phyloP scores from a whole-genome alignment of 495 filamentous ascomycete genomes.

The Tuber melanosporum region DNA sequence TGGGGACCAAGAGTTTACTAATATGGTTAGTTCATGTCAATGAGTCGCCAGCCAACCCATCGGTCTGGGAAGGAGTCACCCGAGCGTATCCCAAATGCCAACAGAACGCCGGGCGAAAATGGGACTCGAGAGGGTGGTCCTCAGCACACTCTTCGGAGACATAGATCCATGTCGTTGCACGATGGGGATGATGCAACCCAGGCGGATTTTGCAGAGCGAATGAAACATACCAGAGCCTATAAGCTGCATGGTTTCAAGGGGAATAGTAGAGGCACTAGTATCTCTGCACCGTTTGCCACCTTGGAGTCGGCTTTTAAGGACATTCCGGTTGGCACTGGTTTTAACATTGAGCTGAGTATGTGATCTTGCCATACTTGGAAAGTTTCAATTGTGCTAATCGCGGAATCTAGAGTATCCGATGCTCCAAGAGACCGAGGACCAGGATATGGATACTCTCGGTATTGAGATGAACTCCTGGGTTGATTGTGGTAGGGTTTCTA shows the following conservation, averaged over 20 bases:
- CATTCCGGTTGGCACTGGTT: slow-evolving; percentile 72
- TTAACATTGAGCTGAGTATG: slow-evolving; percentile 95
- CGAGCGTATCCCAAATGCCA: slow-evolving; percentile 36
- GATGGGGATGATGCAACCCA: slow-evolving; percentile 42
- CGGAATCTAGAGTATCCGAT: slow-evolving; percentile 73
- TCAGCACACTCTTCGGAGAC: slow-evolving; percentile 34
- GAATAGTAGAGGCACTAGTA: slow-evolving; percentile 85
- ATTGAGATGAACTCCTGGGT: slow-evolving; percentile 97
- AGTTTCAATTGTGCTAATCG: background rate
- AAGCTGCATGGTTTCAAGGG: slow-evolving; percentile 92
- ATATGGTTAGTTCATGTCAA: slow-evolving; percentile 42
- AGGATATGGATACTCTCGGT: slow-evolving; percentile 96
- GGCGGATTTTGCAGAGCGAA: slow-evolving; percentile 72
- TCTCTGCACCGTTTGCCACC: slow-evolving; percentile 91
- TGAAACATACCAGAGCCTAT: slow-evolving; percentile 95
- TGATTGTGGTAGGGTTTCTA: slow-evolving; percentile 53
- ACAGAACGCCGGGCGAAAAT: slow-evolving; percentile 4
- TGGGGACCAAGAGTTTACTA: slow-evolving; percentile 8
- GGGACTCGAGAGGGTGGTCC: slow-evolving; percentile 7
- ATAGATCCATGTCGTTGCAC: slow-evolving; percentile 55
- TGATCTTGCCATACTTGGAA: slow-evolving; percentile 16
- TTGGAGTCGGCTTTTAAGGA: slow-evolving; percentile 86
- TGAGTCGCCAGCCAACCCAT: slow-evolving; percentile 47
- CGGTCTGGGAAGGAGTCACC: slow-evolving; percentile 49
- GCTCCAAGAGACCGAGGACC: slow-evolving; percentile 85